phyloP scores from a whole-genome alignment of 2,329 filamentous ascomycete genomes.

The Triangularia setosa region DNA sequence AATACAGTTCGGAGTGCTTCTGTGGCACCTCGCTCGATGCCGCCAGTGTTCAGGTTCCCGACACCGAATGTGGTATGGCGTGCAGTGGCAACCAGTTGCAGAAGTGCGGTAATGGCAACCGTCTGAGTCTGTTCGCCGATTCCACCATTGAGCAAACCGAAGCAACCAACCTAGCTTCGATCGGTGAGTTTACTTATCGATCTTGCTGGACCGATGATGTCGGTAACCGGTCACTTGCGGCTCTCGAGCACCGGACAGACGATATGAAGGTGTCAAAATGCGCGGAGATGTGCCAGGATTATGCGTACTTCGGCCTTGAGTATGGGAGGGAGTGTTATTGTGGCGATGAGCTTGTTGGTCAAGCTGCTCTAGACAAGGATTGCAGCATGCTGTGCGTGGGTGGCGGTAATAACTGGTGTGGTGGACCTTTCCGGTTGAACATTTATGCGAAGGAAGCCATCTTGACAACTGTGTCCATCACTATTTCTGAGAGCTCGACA shows the following conservation, averaged over 20 bases:
- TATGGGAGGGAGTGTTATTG: slow-evolving; percentile 18
- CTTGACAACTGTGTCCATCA: neutral
- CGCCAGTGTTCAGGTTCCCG: neutral
- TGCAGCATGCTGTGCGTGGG: slow-evolving; percentile 13
- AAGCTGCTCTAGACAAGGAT: slow-evolving; percentile 3
- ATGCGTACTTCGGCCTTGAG: slow-evolving; percentile 14
- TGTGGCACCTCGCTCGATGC: slow-evolving; percentile 1
- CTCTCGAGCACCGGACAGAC: slow-evolving; percentile 33
- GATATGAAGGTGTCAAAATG: slow-evolving; percentile 33
- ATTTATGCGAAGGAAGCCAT: neutral
- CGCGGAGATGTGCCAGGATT: slow-evolving; percentile 9
- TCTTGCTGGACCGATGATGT: slow-evolving; percentile 12
- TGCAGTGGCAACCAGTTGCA: neutral
- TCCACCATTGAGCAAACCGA: neutral
- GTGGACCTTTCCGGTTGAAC: slow-evolving; percentile 8
- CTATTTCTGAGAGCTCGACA: neutral
- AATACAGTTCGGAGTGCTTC: neutral
- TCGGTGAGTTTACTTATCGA: slow-evolving; percentile 6
- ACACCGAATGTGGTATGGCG: neutral
- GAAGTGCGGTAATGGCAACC: slow-evolving; percentile 1
- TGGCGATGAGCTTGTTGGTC: slow-evolving; percentile 14
- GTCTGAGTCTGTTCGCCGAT: neutral
- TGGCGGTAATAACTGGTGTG: slow-evolving; percentile 10
- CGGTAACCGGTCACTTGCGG: slow-evolving; percentile 2
- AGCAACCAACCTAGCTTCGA: neutral